Evolutionary conservation across 1,284 basidiomycete species (phyloP).

Genomic region (Polyporus tsugae): DNA sequence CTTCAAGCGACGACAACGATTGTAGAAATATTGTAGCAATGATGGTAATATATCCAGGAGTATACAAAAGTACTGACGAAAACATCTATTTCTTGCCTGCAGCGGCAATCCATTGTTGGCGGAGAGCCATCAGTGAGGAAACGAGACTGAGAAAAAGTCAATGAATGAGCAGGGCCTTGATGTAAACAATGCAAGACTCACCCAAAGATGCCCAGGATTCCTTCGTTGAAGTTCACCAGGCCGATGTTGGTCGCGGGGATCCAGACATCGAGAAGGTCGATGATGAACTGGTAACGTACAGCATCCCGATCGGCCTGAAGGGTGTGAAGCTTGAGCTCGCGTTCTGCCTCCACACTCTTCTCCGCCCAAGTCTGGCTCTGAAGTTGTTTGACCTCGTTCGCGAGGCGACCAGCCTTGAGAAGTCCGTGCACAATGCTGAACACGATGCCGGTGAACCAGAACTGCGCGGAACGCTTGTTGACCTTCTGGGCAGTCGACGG

Average conservation of each 20-base stretch:
- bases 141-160: slow-evolving; percentile 51
- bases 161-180: not conserved
- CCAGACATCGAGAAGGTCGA: slow-evolving; percentile 87
- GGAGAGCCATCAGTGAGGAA: slow-evolving; percentile 65
- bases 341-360: slow-evolving; percentile 73
- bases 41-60: slow-evolving; percentile 21
- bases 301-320: slow-evolving; percentile 65
- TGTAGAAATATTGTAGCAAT: slow-evolving; percentile 7
- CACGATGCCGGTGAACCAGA: slow-evolving; percentile 92
- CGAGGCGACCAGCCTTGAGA: slow-evolving; percentile 70
- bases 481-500: slow-evolving; percentile 74
- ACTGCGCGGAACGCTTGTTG: slow-evolving; percentile 80
- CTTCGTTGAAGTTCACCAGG: slow-evolving; percentile 86
- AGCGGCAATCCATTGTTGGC: slow-evolving; percentile 62
- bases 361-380: slow-evolving; percentile 57
- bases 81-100: slow-evolving; percentile 49
- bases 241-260: slow-evolving; percentile 89
- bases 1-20: not conserved
- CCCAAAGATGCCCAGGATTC: slow-evolving; percentile 86
- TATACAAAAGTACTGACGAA: slow-evolving; percentile 5
- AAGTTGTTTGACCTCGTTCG: slow-evolving; percentile 64
- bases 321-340: slow-evolving; percentile 66
- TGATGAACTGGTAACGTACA: slow-evolving; percentile 79
- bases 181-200: slow-evolving; percentile 47
- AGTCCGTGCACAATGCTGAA: slow-evolving; percentile 77